Percentiles rank a stretch among this genome's conserved stretches.
These are phyloP conservation scores for Arthrobotrys entomopaga DNA, from an alignment of 2,329 filamentous ascomycete genomes.

Conservation along the genomic window DNA sequence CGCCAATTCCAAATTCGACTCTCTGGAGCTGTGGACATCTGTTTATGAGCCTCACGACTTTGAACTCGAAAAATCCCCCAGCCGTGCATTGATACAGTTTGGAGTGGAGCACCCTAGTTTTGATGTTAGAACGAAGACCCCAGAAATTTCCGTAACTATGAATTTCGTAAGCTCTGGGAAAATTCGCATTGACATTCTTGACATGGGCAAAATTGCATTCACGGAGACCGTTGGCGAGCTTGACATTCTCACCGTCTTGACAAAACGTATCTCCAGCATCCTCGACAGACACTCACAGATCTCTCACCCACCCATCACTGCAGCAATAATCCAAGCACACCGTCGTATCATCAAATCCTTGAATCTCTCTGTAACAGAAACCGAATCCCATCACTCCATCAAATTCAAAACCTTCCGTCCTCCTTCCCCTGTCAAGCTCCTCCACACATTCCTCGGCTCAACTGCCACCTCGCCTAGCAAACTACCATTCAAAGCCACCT, in stretches of 20 bases:
- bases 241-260: conserved; percentile 43
- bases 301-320: conserved; percentile 44
- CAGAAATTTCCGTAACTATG: conserved; percentile 46
- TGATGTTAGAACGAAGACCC: conserved; percentile 40
- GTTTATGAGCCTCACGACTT: conserved; percentile 46
- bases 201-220: conserved; percentile 52
- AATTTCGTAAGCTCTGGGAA: conserved; percentile 47
- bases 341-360: conserved; percentile 49
- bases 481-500: conserved; percentile 49
- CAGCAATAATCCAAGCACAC: conserved; percentile 49
- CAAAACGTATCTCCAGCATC: conserved; percentile 48
- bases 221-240: conserved; percentile 45
- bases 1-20: conserved; percentile 52
- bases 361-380: conserved; percentile 32
- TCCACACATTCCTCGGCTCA: conserved; percentile 49
- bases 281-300: conserved; percentile 48
- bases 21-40: conserved; percentile 51
- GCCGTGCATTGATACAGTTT: conserved; percentile 38
- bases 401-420: conserved; percentile 52
- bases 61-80: conserved; percentile 40
- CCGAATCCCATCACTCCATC: conserved; percentile 33
- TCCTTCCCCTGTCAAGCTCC: conserved; percentile 49
- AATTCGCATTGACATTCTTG: conserved; percentile 49
- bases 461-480: conserved; percentile 33
- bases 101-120: conserved; percentile 43